Base-by-base conservation (phyloP, 2,329 filamentous ascomycete species). In the Hypomyces perniciosus region DNA sequence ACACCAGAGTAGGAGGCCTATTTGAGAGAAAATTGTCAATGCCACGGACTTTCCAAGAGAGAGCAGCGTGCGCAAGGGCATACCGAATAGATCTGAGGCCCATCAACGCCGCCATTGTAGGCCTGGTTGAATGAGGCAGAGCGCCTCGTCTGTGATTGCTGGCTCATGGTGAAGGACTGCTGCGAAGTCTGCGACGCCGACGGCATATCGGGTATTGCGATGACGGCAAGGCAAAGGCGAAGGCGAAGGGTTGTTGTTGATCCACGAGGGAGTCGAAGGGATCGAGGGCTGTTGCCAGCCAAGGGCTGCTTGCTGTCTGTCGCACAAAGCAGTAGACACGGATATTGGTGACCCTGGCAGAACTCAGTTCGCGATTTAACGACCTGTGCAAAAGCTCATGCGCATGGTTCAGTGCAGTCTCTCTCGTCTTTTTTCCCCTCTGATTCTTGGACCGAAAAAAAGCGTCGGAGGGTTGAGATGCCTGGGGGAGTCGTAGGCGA, bases 1-100 rank as follows among this genome's bases (percentile, higher is more conserved):
- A 97, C 90, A 59, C 91, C 90, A 6, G 92, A 97, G 68, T 97
- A 97, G 38, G 95, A 88, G 54, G 92, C 92, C 79, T 82, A 57
- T 8, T 50, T 20, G 46, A 6, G 31, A 35, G 31, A 35, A 8
- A 8, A 13, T 26, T 31, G 55, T 62, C 53, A 59, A 59, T 50
- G 35, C 40, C 43, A 34, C 29, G 26, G 37, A 26, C 34, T 9
- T 28, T 10, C 6, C 7, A 29, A 5, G 7, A 45, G 13, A 38
- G 12, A 34, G 28, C 31, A 44, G 1, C 12, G 8, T 29, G 33
- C 26, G 39, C 44, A 44, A 35, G 31, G 40, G 60, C 76, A 58
- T 64, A 85, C 82, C 56, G 81, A 83, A 62, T 85, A 85, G 56
- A 85, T 84, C 56, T 79, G 77, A 48, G 79, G 77, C 13, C 71